phyloP scores from a whole-genome alignment of 2,329 filamentous ascomycete genomes.

The Onygenales sp. region DNA sequence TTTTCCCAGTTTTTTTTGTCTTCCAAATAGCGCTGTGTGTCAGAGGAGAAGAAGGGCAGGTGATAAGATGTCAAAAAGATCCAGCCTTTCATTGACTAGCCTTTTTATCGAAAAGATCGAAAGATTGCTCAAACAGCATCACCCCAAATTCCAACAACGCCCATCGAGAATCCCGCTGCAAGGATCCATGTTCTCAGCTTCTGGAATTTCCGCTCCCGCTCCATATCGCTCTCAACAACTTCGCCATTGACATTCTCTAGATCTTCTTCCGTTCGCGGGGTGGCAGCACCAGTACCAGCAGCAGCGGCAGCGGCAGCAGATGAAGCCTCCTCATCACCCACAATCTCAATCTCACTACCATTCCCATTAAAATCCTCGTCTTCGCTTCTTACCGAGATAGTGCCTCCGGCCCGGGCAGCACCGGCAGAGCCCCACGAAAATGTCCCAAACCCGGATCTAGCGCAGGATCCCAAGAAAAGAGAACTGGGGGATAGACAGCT shows the following conservation, averaged over 20 bases:
- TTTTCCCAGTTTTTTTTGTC: too few species aligned
- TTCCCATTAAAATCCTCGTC: conserved; percentile 10
- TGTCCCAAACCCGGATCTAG: not conserved
- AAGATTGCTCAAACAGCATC: conserved; percentile 24
- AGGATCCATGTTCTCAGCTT: conserved; percentile 28
- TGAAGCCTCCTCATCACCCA: conserved; percentile 9
- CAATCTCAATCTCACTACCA: conserved; percentile 13
- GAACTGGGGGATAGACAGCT: conserved; percentile 24
- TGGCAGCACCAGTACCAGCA: not conserved
- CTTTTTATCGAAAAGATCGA: too few species aligned
- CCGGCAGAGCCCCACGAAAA: not conserved
- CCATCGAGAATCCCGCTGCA: conserved; percentile 35
- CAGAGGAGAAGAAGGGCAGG: too few species aligned
- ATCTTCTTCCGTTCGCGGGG: conserved; percentile 13
- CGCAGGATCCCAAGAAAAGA: not conserved
- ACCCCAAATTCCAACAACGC: conserved; percentile 41
- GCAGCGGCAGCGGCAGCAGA: conserved; percentile 2
- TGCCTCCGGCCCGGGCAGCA: not conserved
- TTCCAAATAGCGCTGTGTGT: not conserved
- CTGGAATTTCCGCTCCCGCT: conserved; percentile 31
- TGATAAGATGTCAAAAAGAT: too few species aligned
- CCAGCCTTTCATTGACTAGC: too few species aligned
- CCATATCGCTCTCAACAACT: conserved; percentile 35
- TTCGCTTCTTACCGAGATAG: conserved; percentile 5
- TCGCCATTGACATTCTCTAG: conserved; percentile 35